Conservation (phyloP, 176 grass and related monocot genomes). For the Dactylis glomerata region DNA sequence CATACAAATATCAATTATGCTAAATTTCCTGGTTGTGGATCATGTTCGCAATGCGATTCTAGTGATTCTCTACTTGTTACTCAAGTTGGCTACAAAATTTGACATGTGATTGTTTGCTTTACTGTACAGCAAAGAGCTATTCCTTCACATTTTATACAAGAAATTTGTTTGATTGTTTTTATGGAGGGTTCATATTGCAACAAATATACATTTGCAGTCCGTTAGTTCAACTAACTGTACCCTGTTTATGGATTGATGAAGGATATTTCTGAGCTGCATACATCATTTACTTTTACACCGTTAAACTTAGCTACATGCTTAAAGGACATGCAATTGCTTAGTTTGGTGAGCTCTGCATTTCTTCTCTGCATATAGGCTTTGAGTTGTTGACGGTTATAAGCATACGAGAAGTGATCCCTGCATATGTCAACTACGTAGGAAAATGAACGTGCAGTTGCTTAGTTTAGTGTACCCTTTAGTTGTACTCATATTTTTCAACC, state of each 20-base stretch:
- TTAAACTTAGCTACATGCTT: constrained; percentile 12
- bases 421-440: neutral
- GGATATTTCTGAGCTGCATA: neutral
- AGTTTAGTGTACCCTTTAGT: neutral
- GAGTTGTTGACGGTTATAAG: neutral
- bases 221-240: neutral
- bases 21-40: neutral
- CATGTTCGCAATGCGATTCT: neutral
- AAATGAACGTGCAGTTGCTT: neutral
- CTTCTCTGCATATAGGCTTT: neutral
- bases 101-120: constrained; percentile 16
- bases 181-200: neutral
- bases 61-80: neutral
- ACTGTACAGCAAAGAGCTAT: neutral
- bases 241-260: neutral
- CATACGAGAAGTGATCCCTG: neutral
- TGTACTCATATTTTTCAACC: neutral
- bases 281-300: neutral
- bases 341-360: no score
- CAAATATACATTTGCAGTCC: neutral
- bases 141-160: neutral
- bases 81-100: neutral
- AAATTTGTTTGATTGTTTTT: neutral
- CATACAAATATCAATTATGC: neutral
- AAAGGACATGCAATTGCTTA: no score